phyloP scores from a whole-genome alignment of 1,284 basidiomycete genomes.

The Pseudozyma tsukubaensis region DNA sequence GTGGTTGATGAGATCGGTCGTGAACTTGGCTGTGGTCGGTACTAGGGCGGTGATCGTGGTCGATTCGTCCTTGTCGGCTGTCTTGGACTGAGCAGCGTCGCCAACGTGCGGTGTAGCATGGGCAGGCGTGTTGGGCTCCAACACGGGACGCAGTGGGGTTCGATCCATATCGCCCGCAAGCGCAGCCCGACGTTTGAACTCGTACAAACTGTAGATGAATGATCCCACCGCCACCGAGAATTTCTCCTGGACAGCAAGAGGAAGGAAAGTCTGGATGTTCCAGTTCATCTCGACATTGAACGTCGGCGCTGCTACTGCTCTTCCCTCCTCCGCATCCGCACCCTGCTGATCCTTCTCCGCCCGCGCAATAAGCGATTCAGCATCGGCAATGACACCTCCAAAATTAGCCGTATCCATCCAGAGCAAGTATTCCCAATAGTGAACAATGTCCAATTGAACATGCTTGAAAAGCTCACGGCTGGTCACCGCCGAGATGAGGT shows the following conservation, averaged over 20 bases:
- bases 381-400: slow-evolving; percentile 80
- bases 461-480: slow-evolving; percentile 96
- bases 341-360: slow-evolving; percentile 8
- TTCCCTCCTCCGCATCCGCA: slow-evolving; percentile 73
- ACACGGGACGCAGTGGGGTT: slow-evolving; percentile 75
- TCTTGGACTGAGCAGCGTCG: neutral
- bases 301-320: slow-evolving; percentile 8
- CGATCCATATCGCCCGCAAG: slow-evolving; percentile 71
- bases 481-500: slow-evolving; percentile 89
- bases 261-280: slow-evolving; percentile 94
- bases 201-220: slow-evolving; percentile 87
- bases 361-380: slow-evolving; percentile 19
- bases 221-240: slow-evolving; percentile 82
- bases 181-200: slow-evolving; percentile 76
- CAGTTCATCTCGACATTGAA: slow-evolving; percentile 81
- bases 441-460: slow-evolving; percentile 84
- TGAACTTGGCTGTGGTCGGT: slow-evolving; percentile 59
- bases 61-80: slow-evolving; percentile 34
- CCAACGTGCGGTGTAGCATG: neutral
- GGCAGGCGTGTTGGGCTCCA: slow-evolving; percentile 73
- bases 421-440: slow-evolving; percentile 92
- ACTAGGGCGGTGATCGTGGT: slow-evolving; percentile 74
- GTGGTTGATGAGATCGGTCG: slow-evolving; percentile 73
- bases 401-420: slow-evolving; percentile 97
- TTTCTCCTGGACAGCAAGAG: slow-evolving; percentile 81